Conservation (phyloP, 1,139 yeast species). For the Geotrichum carabidarum region DNA sequence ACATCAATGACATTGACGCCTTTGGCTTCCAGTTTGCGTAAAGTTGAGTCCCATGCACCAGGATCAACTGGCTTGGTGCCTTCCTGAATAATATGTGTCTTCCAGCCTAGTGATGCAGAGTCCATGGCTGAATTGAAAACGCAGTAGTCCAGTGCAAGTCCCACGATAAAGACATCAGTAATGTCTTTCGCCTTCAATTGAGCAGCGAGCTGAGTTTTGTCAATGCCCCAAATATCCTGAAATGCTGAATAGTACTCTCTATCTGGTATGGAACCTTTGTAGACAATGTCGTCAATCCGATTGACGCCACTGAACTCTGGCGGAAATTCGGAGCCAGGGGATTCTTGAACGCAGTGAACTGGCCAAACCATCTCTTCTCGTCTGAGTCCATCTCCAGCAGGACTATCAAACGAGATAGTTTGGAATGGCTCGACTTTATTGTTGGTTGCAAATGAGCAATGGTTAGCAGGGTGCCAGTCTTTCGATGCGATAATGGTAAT, state of each 20-base stretch:
- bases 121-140: constrained; percentile 73
- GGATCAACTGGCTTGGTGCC: constrained; percentile 49
- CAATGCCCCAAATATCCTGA: constrained; percentile 68
- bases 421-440: constrained; percentile 51
- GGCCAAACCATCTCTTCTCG: constrained; percentile 69
- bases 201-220: constrained; percentile 59
- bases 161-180: constrained; percentile 65
- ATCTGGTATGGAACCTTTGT: constrained; percentile 66
- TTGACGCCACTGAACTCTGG: constrained; percentile 37
- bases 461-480: constrained; percentile 85
- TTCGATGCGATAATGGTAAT: constrained; percentile 62
- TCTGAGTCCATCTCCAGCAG: constrained; percentile 40
- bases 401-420: constrained; percentile 45
- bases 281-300: constrained; percentile 40
- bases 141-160: constrained; percentile 83
- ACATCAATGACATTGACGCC: constrained; percentile 15
- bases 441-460: constrained; percentile 64
- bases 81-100: constrained; percentile 55
- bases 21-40: constrained; percentile 3
- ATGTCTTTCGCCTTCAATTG: constrained; percentile 46
- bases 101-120: constrained; percentile 55
- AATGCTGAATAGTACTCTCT: constrained; percentile 91
- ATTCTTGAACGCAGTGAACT: constrained; percentile 74
- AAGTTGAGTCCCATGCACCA: constrained; percentile 24
- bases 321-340: constrained; percentile 64